Evolutionary conservation across 2,329 filamentous ascomycete genomes (phyloP), one percentile per base, ranked within the genome.

Genomic region (Myriosclerotinia curreyana): DNA sequence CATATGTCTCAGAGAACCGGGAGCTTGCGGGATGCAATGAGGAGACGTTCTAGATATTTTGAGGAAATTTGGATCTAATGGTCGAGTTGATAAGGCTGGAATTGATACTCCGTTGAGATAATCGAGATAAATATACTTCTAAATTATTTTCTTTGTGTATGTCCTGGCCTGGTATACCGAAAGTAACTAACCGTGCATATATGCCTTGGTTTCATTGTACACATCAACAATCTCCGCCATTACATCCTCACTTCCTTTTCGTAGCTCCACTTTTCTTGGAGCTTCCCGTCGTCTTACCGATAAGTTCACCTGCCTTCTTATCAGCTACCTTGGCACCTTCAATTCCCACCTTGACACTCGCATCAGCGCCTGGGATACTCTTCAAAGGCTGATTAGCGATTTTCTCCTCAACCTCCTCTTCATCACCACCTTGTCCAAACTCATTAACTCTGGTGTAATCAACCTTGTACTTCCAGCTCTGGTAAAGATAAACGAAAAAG

Each of bases 381-480:
- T 64, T 67, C 42, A 71, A 60, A 17, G 71, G 68, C 72, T 80
- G 77, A 61, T 79, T 75, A 31, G 76, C 76, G 22, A 67, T 65
- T 71, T 83, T 81, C 58, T 80, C 82, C 64, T 81, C 82, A 66
- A 83, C 81, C 56, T 86, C 84, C 28, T 92, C 91, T 34, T 91
- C 90, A n/a, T 96, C 94, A n/a, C 95, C 95, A 44, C 94, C 95
- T 81, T 98, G 95, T 11, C 95, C 95, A 75, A 98, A 99, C 77
- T 99, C 95, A 76, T 99, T 99, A 74, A 99, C 90, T 67, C 95
- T 86, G 14, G 84, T 88, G 79, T 94, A 95, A 77, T 99, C 95
- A 67, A 95, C 83, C 79, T 89, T 92, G 81, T 99, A 99, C 62
- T 89, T 89, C 84, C 87, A 99, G 66, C 88, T 86, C 79, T 99